Base-by-base conservation (phyloP, 2,329 filamentous ascomycete species). In the Amauroascus verrucosus region DNA sequence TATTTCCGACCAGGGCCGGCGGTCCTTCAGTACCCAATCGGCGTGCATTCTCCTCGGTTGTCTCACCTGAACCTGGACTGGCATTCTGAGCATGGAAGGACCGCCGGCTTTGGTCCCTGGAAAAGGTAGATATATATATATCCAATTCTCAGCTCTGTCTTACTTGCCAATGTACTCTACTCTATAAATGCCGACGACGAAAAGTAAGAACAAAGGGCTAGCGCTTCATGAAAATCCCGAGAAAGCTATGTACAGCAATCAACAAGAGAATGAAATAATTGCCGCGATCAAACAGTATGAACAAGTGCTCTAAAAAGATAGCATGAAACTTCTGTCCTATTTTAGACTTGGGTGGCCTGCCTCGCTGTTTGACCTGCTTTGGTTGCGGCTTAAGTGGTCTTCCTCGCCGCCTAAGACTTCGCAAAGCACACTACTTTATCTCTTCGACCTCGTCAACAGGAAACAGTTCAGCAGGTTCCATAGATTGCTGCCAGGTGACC, bases 291-390 rank as follows among this genome's bases (percentile, higher is more conserved):
- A 40, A 40, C n/a, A 38, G 20, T 16, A n/a, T 49, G n/a, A 49
- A 49, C 46, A 35, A 49, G 7, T 26, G 20, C 32, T 26, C 44
- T 49, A 40, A n/a, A n/a, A n/a, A n/a, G n/a, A n/a, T n/a, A n/a
- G n/a, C n/a, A n/a, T n/a, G n/a, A n/a, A n/a, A n/a, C n/a, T n/a
- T n/a, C n/a, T n/a, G n/a, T n/a, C n/a, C n/a, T n/a, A n/a, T n/a
- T 38, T 38, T 49, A 49, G 30, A 49, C 46, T 49, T 49, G 30
- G 32, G 46, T 49, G 32, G 46, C 30, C 46, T 33, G 28, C 45
- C 45, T 26, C 45, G 45, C 45, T n/a, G n/a, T n/a, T 48, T 48
- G 26, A 22, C 26, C 26, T 49, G n/a, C 32, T 49, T 49, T 38
- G 7, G 26, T n/a, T n/a, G n/a, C n/a, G n/a, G n/a, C 32, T 49